Conservation (phyloP, 305 asterid genomes). For the Salvia sclarea region DNA sequence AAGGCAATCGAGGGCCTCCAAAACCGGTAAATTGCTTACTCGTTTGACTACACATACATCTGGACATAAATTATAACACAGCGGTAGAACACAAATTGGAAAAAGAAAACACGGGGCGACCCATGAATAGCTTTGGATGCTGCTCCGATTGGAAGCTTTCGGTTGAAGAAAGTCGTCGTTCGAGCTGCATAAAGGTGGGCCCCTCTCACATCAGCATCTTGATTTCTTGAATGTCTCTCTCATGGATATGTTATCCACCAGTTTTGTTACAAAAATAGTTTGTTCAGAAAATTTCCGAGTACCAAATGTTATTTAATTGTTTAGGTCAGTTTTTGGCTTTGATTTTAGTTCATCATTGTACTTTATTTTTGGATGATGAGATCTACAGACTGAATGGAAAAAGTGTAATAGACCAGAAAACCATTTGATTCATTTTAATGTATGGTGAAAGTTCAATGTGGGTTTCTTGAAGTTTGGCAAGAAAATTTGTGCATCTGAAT, state of each 20-base stretch:
- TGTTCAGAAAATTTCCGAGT: conserved; percentile 2
- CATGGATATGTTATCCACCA: conserved; percentile 25
- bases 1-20: conserved; percentile 93
- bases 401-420: conserved; percentile 24
- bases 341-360: conserved; percentile 21
- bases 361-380: not conserved
- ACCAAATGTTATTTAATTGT: conserved; percentile 12
- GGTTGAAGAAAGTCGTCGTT: not conserved
- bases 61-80: conserved; percentile 39
- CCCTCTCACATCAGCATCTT: not conserved
- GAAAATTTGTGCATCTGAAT: too few relatives aligned
- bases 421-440: conserved; percentile 25
- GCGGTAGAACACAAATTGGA: conserved; percentile 38
- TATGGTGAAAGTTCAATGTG: not conserved
- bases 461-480: not conserved
- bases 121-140: conserved; percentile 13
- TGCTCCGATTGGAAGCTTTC: conserved; percentile 19
- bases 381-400: conserved; percentile 16
- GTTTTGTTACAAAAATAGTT: conserved; percentile 29
- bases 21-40: conserved; percentile 46
- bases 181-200: not conserved
- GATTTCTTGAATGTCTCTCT: not conserved
- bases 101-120: conserved; percentile 10
- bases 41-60: conserved; percentile 43
- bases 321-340: conserved; percentile 23